These are phyloP conservation scores for Leccinum fibrillosum DNA, from an alignment of 768 basidiomycete species.

Conservation along the genomic window DNA sequence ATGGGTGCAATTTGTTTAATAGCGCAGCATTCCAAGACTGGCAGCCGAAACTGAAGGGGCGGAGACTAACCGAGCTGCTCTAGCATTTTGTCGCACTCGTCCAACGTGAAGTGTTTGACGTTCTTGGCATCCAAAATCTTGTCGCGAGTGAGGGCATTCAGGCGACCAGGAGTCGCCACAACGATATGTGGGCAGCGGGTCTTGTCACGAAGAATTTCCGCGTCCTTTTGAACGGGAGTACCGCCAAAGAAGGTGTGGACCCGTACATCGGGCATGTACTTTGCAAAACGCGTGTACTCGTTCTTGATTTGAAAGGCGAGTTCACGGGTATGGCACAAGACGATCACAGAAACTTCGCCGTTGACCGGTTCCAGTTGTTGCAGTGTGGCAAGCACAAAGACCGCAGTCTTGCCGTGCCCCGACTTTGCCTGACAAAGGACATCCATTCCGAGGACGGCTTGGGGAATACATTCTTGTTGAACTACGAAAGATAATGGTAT, in stretches of 20 bases:
- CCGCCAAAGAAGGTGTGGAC: conserved; percentile 98
- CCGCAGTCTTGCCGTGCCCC: conserved; percentile 97
- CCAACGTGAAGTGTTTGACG: conserved; percentile 98
- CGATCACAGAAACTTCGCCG: conserved; percentile 96
- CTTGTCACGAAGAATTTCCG: conserved; percentile 93
- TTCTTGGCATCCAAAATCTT: conserved; percentile 93
- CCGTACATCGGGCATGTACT: conserved; percentile 99
- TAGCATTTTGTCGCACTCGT: conserved; percentile 99
- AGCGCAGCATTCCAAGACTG: conserved; percentile 37
- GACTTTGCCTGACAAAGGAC: conserved; percentile 99
- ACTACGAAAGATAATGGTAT: conserved; percentile 45
- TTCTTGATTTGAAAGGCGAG: conserved; percentile 99
- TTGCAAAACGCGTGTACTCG: conserved; percentile 97
- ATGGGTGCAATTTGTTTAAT: conserved; percentile 47
- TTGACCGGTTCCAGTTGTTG: conserved; percentile 98
- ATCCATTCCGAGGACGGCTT: conserved; percentile 99
- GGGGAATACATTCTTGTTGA: conserved; percentile 99
- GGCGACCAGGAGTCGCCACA: conserved; percentile 95
- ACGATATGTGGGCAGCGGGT: conserved; percentile 97
- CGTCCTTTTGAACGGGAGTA: conserved; percentile 90
- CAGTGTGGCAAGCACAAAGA: conserved; percentile 95
- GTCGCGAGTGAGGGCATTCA: conserved; percentile 94
- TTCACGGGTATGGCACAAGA: conserved; percentile 98
- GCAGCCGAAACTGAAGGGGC: conserved; percentile 67
- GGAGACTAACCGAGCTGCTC: conserved; percentile 99